These are phyloP conservation scores for Hygrocybe punicea DNA, from an alignment of 768 basidiomycete species.

Conservation along the genomic window DNA sequence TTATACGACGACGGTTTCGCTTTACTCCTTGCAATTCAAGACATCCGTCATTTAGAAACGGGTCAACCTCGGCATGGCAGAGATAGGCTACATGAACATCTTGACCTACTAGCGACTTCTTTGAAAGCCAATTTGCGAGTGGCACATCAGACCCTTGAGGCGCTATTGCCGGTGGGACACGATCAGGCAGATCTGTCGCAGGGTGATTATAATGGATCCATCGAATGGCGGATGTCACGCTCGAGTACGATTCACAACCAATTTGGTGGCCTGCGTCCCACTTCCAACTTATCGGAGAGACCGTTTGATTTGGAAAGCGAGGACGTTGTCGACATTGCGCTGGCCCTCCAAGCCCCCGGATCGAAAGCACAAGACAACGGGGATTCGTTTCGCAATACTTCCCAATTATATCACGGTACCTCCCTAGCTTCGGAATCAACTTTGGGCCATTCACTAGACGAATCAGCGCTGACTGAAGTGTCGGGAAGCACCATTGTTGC, in stretches of 20 bases:
- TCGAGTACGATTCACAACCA: constrained; percentile 57
- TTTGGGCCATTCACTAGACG: neutral
- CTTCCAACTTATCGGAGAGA: constrained; percentile 29
- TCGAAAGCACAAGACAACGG: constrained; percentile 29
- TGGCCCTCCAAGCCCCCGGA: constrained; percentile 45
- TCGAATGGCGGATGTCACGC: constrained; percentile 74
- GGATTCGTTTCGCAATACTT: constrained; percentile 29
- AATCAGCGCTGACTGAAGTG: neutral
- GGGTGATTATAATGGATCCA: constrained; percentile 70
- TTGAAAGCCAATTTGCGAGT: constrained; percentile 55
- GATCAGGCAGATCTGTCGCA: constrained; percentile 69
- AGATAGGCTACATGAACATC: constrained; percentile 39
- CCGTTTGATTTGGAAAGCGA: constrained; percentile 40
- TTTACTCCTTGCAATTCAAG: constrained; percentile 59
- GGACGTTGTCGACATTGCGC: constrained; percentile 58
- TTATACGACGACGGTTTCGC: constrained; percentile 68
- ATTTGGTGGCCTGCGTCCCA: constrained; percentile 40
- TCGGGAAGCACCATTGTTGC: neutral
- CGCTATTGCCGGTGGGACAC: constrained; percentile 58
- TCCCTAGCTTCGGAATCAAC: neutral
- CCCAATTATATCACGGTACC: constrained; percentile 6
- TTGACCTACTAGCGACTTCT: constrained; percentile 50
- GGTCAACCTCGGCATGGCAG: constrained; percentile 31
- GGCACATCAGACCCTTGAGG: constrained; percentile 58
- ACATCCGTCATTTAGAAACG: constrained; percentile 40